These are phyloP conservation scores for Pseudonectria buxi DNA, from an alignment of 2,329 filamentous ascomycete species.

Conservation along the genomic window DNA sequence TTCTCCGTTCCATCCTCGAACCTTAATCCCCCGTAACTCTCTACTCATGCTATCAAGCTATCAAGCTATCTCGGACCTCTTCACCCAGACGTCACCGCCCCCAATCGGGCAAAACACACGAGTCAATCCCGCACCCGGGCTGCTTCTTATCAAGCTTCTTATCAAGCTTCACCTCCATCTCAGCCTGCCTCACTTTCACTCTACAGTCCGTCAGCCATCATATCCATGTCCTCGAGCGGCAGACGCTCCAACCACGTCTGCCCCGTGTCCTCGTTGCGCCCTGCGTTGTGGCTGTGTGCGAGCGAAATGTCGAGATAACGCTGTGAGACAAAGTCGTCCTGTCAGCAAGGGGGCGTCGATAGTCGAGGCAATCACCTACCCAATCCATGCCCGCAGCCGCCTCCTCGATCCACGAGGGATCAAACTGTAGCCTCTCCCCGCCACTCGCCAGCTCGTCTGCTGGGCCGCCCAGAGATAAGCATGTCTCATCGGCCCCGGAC, in stretches of 20 bases:
- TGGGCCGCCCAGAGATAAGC: conserved; percentile 15
- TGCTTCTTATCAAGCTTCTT: background rate
- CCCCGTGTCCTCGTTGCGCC: conserved; percentile 19
- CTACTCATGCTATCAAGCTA: too few species aligned
- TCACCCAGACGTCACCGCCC: too few species aligned
- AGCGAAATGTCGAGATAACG: conserved; percentile 29
- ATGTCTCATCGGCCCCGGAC: conserved; percentile 12
- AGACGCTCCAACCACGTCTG: conserved; percentile 25
- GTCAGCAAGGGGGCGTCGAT: background rate
- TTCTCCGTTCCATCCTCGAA: too few species aligned
- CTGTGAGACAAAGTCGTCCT: conserved; percentile 12
- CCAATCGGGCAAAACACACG: too few species aligned
- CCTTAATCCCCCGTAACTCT: too few species aligned
- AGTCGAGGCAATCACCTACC: conserved; percentile 27
- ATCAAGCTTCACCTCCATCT: background rate
- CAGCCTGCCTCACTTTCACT: conserved; percentile 1
- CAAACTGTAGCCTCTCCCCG: conserved; percentile 26
- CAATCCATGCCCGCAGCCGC: conserved; percentile 30
- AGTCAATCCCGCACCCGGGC: too few species aligned
- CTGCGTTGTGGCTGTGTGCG: conserved; percentile 24
- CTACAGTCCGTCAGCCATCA: conserved; percentile 10
- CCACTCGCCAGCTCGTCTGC: conserved; percentile 12
- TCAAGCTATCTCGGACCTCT: too few species aligned
- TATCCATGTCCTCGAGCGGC: conserved; percentile 20
- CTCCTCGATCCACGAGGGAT: conserved; percentile 30